phyloP scores from a whole-genome alignment of 2,329 filamentous ascomycete genomes.

The Ploettnerulaceae sp. region DNA sequence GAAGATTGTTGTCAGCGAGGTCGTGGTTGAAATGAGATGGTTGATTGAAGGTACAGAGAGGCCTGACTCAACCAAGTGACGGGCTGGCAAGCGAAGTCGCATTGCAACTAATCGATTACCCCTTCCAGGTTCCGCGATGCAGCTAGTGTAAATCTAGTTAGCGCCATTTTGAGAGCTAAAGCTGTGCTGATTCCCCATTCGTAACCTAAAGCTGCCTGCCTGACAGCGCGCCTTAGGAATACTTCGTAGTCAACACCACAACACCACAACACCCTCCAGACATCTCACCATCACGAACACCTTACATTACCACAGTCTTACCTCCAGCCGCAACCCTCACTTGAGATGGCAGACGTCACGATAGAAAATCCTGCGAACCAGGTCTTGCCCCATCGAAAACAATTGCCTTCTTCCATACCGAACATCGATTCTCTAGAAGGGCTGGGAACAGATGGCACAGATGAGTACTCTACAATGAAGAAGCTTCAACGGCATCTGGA shows the following conservation, averaged over 20 bases:
- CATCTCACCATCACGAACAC: slow-evolving; percentile 3
- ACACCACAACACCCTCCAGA: background rate
- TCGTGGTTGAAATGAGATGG: slow-evolving; percentile 3
- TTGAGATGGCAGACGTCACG: slow-evolving; percentile 76
- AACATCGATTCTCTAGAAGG: slow-evolving; percentile 90
- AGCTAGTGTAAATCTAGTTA: slow-evolving; percentile 4
- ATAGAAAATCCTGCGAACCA: slow-evolving; percentile 76
- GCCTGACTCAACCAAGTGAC: background rate
- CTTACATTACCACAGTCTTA: background rate
- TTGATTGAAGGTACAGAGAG: slow-evolving; percentile 2
- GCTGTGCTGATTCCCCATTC: slow-evolving; percentile 1
- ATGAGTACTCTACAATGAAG: slow-evolving; percentile 94
- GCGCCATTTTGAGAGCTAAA: slow-evolving; percentile 3
- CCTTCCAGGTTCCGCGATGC: slow-evolving; percentile 6
- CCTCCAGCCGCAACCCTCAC: background rate
- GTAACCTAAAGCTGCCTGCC: slow-evolving; percentile 15
- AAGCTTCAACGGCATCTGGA: slow-evolving; percentile 95
- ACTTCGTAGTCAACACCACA: too few species aligned
- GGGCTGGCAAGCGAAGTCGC: slow-evolving; percentile 4
- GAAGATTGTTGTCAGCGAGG: slow-evolving; percentile 10
- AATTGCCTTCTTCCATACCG: slow-evolving; percentile 73
- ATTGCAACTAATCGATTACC: too few species aligned
- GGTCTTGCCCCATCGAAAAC: slow-evolving; percentile 74
- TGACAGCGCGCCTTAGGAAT: slow-evolving; percentile 11
- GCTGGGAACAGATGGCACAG: slow-evolving; percentile 70